These are phyloP conservation scores for Zymoseptoria crescenta DNA, from an alignment of 2,329 filamentous ascomycete species.

Conservation along the genomic window DNA sequence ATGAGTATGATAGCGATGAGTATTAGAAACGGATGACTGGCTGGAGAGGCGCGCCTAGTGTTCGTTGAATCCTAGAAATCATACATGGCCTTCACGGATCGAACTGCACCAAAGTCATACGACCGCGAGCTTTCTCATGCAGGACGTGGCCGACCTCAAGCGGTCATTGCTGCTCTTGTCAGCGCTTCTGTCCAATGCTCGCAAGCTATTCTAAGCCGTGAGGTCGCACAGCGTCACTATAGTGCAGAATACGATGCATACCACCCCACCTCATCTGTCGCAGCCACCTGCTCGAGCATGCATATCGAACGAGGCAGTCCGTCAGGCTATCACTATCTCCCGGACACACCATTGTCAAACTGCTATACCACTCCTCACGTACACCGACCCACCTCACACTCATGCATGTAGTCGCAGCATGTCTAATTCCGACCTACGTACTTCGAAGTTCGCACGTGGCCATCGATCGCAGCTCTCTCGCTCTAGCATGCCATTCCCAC, in stretches of 20 bases:
- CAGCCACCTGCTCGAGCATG: background rate
- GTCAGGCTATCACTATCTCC: background rate
- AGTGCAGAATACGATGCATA: background rate
- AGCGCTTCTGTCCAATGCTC: background rate
- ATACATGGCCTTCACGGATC: background rate
- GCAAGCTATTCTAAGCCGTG: background rate
- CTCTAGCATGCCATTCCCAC: background rate
- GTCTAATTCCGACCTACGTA: background rate
- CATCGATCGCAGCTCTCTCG: background rate
- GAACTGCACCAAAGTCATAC: background rate
- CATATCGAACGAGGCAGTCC: background rate
- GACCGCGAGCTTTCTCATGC: background rate
- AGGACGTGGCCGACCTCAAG: background rate
- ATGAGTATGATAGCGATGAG: conserved; percentile 69
- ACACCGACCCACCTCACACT: background rate
- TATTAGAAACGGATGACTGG: conserved; percentile 13
- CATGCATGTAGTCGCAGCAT: background rate
- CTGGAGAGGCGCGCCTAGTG: background rate
- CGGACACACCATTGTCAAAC: background rate
- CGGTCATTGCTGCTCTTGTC: background rate
- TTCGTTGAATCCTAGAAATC: background rate
- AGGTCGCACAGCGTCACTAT: background rate
- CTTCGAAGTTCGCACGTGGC: background rate
- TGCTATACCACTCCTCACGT: background rate
- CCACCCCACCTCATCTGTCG: background rate